Conservation (phyloP, 768 basidiomycete species). For the Phylloporus rhodoxanthus region DNA sequence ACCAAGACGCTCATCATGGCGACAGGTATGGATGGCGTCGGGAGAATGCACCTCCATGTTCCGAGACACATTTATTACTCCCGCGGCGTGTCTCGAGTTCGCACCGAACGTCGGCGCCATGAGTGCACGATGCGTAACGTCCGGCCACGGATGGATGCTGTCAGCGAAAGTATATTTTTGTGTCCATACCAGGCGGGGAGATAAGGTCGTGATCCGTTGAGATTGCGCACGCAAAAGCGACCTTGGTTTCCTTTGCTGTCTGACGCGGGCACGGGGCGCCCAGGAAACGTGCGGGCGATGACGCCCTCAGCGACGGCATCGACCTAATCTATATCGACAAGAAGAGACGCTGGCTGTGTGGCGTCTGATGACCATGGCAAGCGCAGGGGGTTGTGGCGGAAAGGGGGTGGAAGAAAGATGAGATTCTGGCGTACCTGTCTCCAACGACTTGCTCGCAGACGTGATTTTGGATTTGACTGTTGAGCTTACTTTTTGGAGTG, state of each 20-base stretch:
- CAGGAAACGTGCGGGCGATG: neutral
- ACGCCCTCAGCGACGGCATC: constrained; percentile 11
- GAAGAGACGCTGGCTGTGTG: constrained; percentile 2
- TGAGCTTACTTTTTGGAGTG: constrained; percentile 19
- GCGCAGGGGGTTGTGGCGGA: constrained; percentile 15
- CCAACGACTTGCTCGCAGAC: neutral
- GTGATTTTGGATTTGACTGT: constrained; percentile 3
- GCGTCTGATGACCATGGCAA: constrained; percentile 3
- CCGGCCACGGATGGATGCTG: constrained; percentile 13
- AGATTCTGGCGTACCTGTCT: constrained; percentile 6
- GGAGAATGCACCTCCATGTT: neutral
- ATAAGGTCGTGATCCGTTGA: constrained; percentile 30
- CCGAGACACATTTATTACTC: constrained; percentile 18
- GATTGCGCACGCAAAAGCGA: constrained; percentile 12
- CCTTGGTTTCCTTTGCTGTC: constrained; percentile 6
- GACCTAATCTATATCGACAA: constrained; percentile 7
- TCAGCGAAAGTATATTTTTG: constrained; percentile 6
- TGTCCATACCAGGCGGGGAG: constrained; percentile 18
- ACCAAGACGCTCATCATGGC: neutral
- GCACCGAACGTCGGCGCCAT: constrained; percentile 14
- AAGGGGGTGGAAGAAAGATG: constrained; percentile 24
- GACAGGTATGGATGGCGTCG: neutral
- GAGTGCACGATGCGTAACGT: constrained; percentile 13
- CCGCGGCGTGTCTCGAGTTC: constrained; percentile 24
- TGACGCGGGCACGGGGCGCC: neutral